Conservation (phyloP, 345 rosid species). For the Anacardium occidentale region DNA sequence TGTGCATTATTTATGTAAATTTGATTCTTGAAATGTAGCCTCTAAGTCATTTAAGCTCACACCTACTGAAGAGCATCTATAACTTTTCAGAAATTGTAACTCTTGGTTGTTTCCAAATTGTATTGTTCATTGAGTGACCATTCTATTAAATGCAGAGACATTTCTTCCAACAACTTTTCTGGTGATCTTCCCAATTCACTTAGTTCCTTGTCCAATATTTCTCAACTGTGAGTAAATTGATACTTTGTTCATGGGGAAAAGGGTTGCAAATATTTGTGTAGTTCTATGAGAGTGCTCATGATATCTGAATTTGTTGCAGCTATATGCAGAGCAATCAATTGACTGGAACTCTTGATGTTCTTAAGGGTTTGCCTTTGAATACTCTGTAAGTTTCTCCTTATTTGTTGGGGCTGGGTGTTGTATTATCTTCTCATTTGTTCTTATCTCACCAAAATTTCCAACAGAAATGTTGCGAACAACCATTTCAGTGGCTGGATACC, state of each 20-base stretch:
- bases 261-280: neutral
- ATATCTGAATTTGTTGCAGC: conserved; percentile 47
- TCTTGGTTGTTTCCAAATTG: conserved; percentile 6
- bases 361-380: conserved; percentile 60
- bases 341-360: conserved; percentile 73
- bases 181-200: conserved; percentile 91
- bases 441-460: conserved; percentile 22
- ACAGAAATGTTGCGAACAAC: conserved; percentile 93
- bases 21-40: neutral
- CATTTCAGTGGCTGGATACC: conserved; percentile 92
- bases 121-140: neutral
- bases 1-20: neutral
- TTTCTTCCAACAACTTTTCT: conserved; percentile 86
- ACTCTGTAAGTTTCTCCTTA: conserved; percentile 63
- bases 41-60: neutral
- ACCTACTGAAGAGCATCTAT: neutral
- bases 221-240: conserved; percentile 63
- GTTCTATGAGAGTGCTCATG: conserved; percentile 14
- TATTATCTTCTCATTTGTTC: conserved; percentile 9
- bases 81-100: neutral
- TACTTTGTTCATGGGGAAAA: conserved; percentile 15
- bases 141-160: conserved; percentile 57
- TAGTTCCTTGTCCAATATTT: conserved; percentile 62
- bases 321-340: conserved; percentile 87
- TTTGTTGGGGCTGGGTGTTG: neutral